Conservation (phyloP, 2,329 filamentous ascomycete species). For the Neofusicoccum sp. region DNA sequence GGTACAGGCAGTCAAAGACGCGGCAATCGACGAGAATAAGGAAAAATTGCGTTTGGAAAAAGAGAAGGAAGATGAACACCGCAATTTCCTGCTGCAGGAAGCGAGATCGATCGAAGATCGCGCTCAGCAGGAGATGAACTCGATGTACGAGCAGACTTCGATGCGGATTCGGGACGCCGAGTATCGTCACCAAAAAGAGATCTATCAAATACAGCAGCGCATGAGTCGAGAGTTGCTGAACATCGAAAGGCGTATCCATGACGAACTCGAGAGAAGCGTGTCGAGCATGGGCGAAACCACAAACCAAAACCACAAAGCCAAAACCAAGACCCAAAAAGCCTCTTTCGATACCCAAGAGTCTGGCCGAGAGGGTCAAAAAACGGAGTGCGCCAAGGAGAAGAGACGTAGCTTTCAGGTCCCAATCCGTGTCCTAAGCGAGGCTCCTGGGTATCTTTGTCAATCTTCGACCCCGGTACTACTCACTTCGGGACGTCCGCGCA, state of each 20-base stretch:
- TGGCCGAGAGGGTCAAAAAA: not conserved
- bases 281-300: not conserved
- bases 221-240: not conserved
- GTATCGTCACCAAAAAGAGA: conserved; percentile 3
- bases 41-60: not conserved
- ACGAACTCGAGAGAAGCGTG: not conserved
- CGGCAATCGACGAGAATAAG: not conserved
- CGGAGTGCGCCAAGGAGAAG: too few relatives aligned
- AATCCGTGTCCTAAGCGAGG: too few relatives aligned
- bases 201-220: conserved; percentile 1
- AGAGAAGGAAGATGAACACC: not conserved
- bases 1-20: not conserved
- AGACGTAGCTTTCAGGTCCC: too few relatives aligned
- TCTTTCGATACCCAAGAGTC: not conserved
- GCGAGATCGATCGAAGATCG: not conserved
- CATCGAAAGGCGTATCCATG: not conserved
- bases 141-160: not conserved
- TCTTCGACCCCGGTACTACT: not conserved
- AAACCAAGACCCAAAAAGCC: not conserved
- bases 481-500: not conserved
- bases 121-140: not conserved
- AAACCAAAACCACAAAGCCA: not conserved
- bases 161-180: not conserved
- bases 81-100: not conserved
- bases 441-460: not conserved